Base-by-base conservation (phyloP, 441 rosid genomes). In the Lepidium campestre region DNA sequence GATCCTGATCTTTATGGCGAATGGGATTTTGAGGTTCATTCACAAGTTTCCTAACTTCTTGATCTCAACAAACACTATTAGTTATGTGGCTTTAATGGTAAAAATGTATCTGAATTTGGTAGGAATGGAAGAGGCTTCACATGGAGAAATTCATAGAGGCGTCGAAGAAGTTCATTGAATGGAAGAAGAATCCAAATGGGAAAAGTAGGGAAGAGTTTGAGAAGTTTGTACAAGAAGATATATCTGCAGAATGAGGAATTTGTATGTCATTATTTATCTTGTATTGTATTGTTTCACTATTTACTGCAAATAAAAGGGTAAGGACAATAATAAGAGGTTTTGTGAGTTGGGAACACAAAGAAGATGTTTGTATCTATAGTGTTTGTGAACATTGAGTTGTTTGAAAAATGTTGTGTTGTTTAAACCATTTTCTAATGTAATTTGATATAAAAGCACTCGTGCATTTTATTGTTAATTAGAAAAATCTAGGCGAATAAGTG, bases 11-110 rank as follows among this genome's bases (percentile, higher is more conserved):
- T 93, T 83, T 81, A 77, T 62, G 98, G 97, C 23, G 85, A 90
- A 22, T 90, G 98, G 98, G 80, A 85, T 79, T 90, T 93, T 27
- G 86, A 93, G 97, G 97, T 55, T 91, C n/a, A 46, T 47, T 56
- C 23, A 8, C 37, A 3, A 8, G 14, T n/a, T 41, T 18, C 14
- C 25, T 47, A 25, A 19, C 3, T 63, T 36, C 27, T 63, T 27
- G 10, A 42, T 9, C 7, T 29, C 9, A n/a, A n/a, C n/a, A n/a
- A n/a, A n/a, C n/a, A n/a, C n/a, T n/a, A n/a, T n/a, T n/a, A n/a
- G 7, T 5, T 10, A 42, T 45, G 39, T 17, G 65, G 44, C 8
- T 14, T 45, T n/a, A n/a, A n/a, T n/a, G n/a, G n/a, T n/a, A n/a
- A n/a, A 18, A 4, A 3, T 45, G 25, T 45, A 60, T 15, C 34